Base-by-base conservation (phyloP, 2,329 filamentous ascomycete genomes). In the Colletotrichum tofieldiae region DNA sequence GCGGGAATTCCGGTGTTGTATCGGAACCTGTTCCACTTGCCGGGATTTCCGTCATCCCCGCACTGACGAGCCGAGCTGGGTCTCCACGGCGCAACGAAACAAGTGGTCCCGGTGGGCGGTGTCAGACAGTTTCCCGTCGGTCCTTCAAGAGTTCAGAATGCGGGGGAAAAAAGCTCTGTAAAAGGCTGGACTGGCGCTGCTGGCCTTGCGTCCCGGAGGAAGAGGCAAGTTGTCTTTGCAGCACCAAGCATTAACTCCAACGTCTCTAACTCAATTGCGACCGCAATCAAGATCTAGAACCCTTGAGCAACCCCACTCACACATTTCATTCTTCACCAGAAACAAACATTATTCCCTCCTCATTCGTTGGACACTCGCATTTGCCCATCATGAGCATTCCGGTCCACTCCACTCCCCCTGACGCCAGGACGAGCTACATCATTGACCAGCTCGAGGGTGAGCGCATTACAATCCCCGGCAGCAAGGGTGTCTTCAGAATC, bases 381-480 rank as follows among this genome's bases (percentile, higher is more conserved):
- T 37, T 35, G 60, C 26, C 61, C 69, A 75, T 16, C 26, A 82
- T 82, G 80, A 75, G 75, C 67, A 78, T 82, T 43, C 81, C 81
- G 1, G 64, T 81, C 20, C 76, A 77, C 32, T 73, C 77, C 37
- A 73, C 74, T 3, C 85, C 85, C 2, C 84, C 84, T 1, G 73
- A 79, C 1, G 76, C 78, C 39, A 76, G 82, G 55, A 81, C 81
- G 29, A 83, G 78, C 65, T 87, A 87, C 75, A 82, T 86, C 43
- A 84, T 87, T 65, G 80, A 82, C 59, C 85, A 86, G 73, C 79
- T 87, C 16, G 85, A 87, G 62, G 87, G 87, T 45, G 87, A 89
- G 75, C 82, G 84, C 54, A 79, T 89, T 67, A 85, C 85, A 7
- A 87, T 89, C 59, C 87, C 87, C 1, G 84, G 86, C 0, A 87